Base-by-base conservation (phyloP, 2,329 filamentous ascomycete genomes). In the Pezicula radicicola region DNA sequence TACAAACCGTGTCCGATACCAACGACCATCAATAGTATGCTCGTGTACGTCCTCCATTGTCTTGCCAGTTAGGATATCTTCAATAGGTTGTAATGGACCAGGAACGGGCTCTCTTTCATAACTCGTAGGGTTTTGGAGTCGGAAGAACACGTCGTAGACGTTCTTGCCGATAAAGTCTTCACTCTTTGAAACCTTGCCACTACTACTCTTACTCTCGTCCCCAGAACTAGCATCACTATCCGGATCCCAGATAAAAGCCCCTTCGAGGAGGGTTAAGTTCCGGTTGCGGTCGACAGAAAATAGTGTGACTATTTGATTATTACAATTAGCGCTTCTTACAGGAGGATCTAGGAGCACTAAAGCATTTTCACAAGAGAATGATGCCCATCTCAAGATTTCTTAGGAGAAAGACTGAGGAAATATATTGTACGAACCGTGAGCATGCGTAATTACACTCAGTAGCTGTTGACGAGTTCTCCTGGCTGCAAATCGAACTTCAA, bases 1-100 rank as follows among this genome's bases (percentile, higher is more conserved):
- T 8, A 89, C 75, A 55, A 91, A 82, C 7, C 87, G 79, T 1
- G 87, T 91, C 42, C 87, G 79, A 62, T 85, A 91, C 76, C 83
- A 90, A 4, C 84, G 79, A 21, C 80, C 77, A 40, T 80, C 58
- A 21, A 60, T 63, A 53, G 42, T 51, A 54, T 59, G 81, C 63
- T 91, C 88, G 21, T 84, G 76, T 10, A 86, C 76, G 52, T 87
- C 80, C 48, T 87, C 82, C 6, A 72, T 69, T 9, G 72, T 70
- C 49, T 77, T 75, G 0, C 87, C 87, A n/a, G 76, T 72, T 1
- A 91, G 66, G 4, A 92, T 84, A 9, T 78, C 75, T 53, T 84
- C 79, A 15, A 91, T 80, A 0, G 85, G 80, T 13, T 74, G 69
- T 21, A 82, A 70, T 59, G 86, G 78, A 15, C 59, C 56, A 6